Base-by-base conservation (phyloP, 2,329 filamentous ascomycete genomes). In the Colletotrichum agaves region DNA sequence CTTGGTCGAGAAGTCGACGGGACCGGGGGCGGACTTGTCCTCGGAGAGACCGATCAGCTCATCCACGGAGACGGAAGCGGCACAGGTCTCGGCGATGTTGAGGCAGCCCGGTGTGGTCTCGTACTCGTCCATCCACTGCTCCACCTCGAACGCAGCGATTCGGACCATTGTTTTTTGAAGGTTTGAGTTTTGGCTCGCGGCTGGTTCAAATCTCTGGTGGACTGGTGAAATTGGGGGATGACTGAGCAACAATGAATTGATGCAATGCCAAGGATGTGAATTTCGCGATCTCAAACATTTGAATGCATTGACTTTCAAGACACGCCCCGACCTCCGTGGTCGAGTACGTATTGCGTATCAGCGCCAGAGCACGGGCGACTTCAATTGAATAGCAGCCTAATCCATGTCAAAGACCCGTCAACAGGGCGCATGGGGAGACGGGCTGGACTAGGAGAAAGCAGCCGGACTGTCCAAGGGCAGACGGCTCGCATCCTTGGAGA, bases 21-120 rank as follows among this genome's bases (percentile, higher is more conserved):
- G 78, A 65, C 78, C 61, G 70, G 77, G 70, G 5, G 74, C 70
- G 60, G 76, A 73, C 57, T 86, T 84, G 71, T 89, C 85, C 49
- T 87, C 85, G 65, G 82, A 89, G 27, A 95, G 78, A 0, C 78
- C 78, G 10, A 84, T 79, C 3, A 95, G 83, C 53, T 94, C 87
- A 23, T 91, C 84, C 66, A 95, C 80, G 0, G 92, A 94, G 21
- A 95, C 83, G 3, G 91, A 93, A 2, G 90, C 88, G 63, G 88
- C 91, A 75, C 92, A 95, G 1, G 92, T 95, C 78, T 95, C 92
- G 64, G 92, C 91, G 55, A 95, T 86, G 77, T 97, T 94, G 76
- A 90, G 75, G 2, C 86, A 84, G 5, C 82, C 83, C 0, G 85
- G 84, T 3, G 83, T 88, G 8, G 73, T 82, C 75, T 90, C 86